Evolutionary conservation across 2,329 filamentous ascomycete genomes (phyloP), one percentile per base, ranked within the genome.

Genomic region (Monosporascus sp.): DNA sequence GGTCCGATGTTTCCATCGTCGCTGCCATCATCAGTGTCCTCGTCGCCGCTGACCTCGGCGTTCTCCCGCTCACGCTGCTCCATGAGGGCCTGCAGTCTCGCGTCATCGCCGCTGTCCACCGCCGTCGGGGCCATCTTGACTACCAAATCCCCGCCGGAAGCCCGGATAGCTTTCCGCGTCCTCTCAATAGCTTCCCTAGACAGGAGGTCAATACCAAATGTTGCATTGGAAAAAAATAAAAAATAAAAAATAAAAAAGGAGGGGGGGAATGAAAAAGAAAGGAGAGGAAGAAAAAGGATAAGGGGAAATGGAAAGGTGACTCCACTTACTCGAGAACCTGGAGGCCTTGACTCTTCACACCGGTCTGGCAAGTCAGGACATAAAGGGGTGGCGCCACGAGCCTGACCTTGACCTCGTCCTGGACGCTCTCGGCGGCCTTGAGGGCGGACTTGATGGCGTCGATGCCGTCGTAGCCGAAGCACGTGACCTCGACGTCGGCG

Each of bases 41-140:
- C 94, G 71, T 99, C 95, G 67, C 94, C 94, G 72, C 91, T 96
- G 68, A 99, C 91, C 73, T 99, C 91, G 70, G 91, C 89, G 75
- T 99, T 99, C 82, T 97, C 93, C 61, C 91, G 87, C 80, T 96
- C 94, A 62, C 89, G 87, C 86, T 97, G 97, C 81, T 97, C 94
- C 94, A 99, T 99, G 61, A 99, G 82, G 50, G 93, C 94, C 73
- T 97, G 91, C 61, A 99, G 80, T 74, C 97, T 91, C 24, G 93
- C 94, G 68, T 99, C 94, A 67, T 99, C 95, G 72, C 91, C 95
- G 81, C 97, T 94, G 1, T 94, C 99, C 58, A 99, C 94, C 5
- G 95, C 94, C 85, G 97, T 97, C 63, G 94, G 94, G 66, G 94
- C 92, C 94, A 99, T 99, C 84, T 95, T 96, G 64, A 97, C 88